Base-by-base conservation (phyloP, 208 protist genomes). In the Leishmania braziliensis region DNA sequence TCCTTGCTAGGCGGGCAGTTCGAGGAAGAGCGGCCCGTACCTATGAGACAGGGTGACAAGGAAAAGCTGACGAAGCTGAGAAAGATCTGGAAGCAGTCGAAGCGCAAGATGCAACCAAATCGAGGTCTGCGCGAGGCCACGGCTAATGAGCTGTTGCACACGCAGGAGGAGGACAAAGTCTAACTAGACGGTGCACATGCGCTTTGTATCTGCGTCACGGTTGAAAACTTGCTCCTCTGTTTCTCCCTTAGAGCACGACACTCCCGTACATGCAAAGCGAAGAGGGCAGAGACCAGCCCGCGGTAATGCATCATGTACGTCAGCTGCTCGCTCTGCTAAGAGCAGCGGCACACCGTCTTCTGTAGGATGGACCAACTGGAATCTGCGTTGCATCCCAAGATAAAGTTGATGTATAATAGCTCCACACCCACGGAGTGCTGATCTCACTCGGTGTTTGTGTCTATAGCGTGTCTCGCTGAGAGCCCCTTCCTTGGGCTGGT, bases 31-130 rank as follows among this genome's bases (percentile, higher is more conserved):
- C 26, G 33, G 6, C 79, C 29, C 0, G 50, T 39, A 18, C 58
- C 53, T 20, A 46, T 16, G 26, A 0, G 63, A 4, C 68, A 23
- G 18, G 48, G 60, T 14, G 75, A 87, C 5, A 78, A 82, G 63
- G 69, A 81, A 1, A 78, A 90, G 71, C 81, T 89, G 56, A 46
- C 74, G 56, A 78, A 65, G 54, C 72, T 93, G 76, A 86, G 90
- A 48, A 86, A 87, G 33, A 71, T 89, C 54, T 82, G 79, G 66
- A 29, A 60, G 36, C 70, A 87, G 54, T 72, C 86, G 46, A 68
- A 71, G 43, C 85, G 87, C 0, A 78, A 88, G 9, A 69, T 89
- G 26, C 79, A 80, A 20, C 79, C 82, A 43, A 86, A 89, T 65
- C 77, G 74, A 12, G 82, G 77, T 23, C 60, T 89, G 33, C 82